A percentile compares a stretch with the other conserved stretches of the same genome.
Evolutionary conservation across 495 filamentous ascomycete genomes (phyloP).

Genomic region (Parmelia sp.): DNA sequence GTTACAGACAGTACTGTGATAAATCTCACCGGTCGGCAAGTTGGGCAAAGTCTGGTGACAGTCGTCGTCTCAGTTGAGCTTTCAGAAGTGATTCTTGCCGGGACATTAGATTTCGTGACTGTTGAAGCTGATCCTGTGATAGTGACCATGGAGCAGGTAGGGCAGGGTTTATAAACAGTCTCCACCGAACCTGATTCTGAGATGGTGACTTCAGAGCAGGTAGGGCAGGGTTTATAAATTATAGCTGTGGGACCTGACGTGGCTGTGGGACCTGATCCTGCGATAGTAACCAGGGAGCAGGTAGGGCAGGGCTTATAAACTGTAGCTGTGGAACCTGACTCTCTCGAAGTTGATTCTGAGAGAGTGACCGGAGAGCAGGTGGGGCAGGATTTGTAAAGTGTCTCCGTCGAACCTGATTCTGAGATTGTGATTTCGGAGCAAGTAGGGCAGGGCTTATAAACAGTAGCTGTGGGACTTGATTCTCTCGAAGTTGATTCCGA

Average conservation of each 20-base stretch:
- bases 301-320: background rate
- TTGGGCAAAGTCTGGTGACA: constrained; percentile 5
- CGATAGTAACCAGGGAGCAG: background rate
- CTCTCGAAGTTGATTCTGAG: background rate
- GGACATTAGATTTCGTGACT: background rate
- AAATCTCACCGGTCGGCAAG: background rate
- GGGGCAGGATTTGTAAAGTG: background rate
- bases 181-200: background rate
- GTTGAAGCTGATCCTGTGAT: background rate
- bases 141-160: background rate
- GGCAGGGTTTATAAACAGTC: background rate
- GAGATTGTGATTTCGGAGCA: background rate
- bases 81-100: background rate
- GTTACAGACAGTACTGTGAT: background rate
- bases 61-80: background rate
- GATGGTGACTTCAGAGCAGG: background rate
- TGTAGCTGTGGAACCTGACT: background rate
- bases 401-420: background rate
- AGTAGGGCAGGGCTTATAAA: constrained; percentile 1
- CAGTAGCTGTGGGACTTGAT: background rate
- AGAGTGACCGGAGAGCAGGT: background rate
- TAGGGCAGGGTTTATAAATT: constrained; percentile 1
- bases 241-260: background rate
- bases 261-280: background rate
- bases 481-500: background rate